A percentile compares a stretch with the other conserved stretches of the same genome.
phyloP scores from a whole-genome alignment of 2,329 filamentous ascomycete genomes.

The Mollisiaceae sp. region DNA sequence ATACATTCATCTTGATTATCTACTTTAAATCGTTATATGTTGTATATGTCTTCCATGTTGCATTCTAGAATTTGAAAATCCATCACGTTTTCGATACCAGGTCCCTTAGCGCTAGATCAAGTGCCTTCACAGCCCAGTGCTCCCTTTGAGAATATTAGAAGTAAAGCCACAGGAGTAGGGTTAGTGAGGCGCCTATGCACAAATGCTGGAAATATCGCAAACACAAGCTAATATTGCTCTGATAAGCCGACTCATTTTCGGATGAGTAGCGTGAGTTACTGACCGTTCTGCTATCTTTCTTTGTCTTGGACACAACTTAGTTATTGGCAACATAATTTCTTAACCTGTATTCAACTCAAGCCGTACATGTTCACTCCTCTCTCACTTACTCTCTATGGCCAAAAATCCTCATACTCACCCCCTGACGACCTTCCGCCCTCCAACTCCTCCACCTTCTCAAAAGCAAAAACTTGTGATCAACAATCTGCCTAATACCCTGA shows the following conservation, averaged over 20 bases:
- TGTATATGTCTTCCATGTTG: too few species aligned
- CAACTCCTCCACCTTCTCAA: neutral
- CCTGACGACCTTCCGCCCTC: neutral
- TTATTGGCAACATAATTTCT: slow-evolving; percentile 5
- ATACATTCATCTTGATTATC: neutral
- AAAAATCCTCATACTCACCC: slow-evolving; percentile 4
- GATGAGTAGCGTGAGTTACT: slow-evolving; percentile 7
- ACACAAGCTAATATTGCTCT: too few species aligned
- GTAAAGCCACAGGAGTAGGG: too few species aligned
- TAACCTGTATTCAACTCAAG: slow-evolving; percentile 10
- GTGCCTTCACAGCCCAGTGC: neutral
- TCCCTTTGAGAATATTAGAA: too few species aligned
- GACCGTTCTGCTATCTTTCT: neutral
- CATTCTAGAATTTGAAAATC: neutral
- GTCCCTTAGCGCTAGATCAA: neutral
- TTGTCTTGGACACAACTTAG: neutral
- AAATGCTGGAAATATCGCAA: too few species aligned
- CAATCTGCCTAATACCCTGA: too few species aligned
- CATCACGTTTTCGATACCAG: neutral
- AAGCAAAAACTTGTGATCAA: neutral
- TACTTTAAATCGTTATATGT: too few species aligned
- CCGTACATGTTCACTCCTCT: slow-evolving; percentile 4
- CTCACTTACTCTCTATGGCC: neutral
- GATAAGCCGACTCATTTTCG: neutral
- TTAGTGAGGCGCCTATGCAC: too few species aligned